Conservation (phyloP, 2,329 filamentous ascomycete genomes). For the Monosporascus sp. region DNA sequence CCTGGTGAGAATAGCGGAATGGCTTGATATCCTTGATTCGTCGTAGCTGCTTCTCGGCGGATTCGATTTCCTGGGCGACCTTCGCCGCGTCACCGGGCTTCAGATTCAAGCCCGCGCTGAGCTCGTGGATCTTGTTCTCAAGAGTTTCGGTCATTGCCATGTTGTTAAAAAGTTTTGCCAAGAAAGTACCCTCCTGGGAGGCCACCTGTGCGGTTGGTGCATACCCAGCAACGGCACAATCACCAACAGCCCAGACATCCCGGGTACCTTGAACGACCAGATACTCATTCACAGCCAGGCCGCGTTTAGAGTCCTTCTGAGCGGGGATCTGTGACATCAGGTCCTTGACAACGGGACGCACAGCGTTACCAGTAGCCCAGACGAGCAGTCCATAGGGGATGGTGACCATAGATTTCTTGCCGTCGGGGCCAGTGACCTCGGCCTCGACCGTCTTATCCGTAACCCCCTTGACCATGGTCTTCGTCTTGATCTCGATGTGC, state of each 20-base stretch:
- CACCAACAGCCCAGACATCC: constrained; percentile 96
- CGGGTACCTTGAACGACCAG: constrained; percentile 95
- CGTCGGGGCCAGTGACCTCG: constrained; percentile 74
- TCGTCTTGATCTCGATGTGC: constrained; percentile 93
- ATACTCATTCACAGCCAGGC: constrained; percentile 96
- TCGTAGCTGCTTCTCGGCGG: constrained; percentile 78
- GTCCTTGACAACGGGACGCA: constrained; percentile 85
- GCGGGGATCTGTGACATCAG: constrained; percentile 89
- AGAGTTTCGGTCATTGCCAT: constrained; percentile 92
- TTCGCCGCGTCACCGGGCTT: constrained; percentile 63
- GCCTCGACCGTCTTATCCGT: constrained; percentile 91
- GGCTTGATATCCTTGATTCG: constrained; percentile 93
- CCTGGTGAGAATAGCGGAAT: constrained; percentile 98
- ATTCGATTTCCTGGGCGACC: constrained; percentile 70
- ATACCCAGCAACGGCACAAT: constrained; percentile 96
- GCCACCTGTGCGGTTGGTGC: constrained; percentile 97
- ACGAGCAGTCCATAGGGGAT: constrained; percentile 95
- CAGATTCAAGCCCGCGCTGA: constrained; percentile 60
- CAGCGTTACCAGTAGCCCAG: constrained; percentile 95
- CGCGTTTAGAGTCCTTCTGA: constrained; percentile 90
- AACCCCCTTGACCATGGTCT: constrained; percentile 98
- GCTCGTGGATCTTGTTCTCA: constrained; percentile 67
- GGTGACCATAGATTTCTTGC: constrained; percentile 72
- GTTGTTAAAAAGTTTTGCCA: constrained; percentile 95
- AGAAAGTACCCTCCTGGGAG: constrained; percentile 89